phyloP scores from a whole-genome alignment of 2,329 filamentous ascomycete genomes.

The Aspergillus bombycis region DNA sequence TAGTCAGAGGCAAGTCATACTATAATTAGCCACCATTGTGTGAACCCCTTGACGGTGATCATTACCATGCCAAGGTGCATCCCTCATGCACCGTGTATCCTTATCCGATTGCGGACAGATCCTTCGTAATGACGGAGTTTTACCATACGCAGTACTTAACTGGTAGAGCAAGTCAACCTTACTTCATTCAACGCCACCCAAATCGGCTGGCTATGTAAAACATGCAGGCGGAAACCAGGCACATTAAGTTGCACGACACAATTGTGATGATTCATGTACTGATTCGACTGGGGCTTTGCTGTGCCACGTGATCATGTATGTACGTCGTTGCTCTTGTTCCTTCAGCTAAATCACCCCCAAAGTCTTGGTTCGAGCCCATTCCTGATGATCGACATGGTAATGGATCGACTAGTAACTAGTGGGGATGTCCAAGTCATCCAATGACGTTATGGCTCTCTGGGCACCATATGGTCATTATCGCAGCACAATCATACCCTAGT shows the following conservation, averaged over 20 bases:
- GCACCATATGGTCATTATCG: neutral
- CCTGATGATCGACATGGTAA: neutral
- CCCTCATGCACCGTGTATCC: neutral
- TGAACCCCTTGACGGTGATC: conserved; percentile 10
- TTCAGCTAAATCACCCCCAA: conserved; percentile 1
- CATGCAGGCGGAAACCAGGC: conserved; percentile 1
- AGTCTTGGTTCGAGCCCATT: neutral
- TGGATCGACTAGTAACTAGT: neutral
- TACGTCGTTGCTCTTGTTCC: conserved; percentile 11
- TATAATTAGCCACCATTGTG: neutral
- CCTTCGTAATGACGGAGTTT: neutral
- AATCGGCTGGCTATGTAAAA: neutral
- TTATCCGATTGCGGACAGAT: neutral
- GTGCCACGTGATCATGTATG: neutral
- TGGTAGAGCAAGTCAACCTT: neutral
- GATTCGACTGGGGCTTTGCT: neutral
- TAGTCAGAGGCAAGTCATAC: neutral
- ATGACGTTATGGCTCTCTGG: neutral
- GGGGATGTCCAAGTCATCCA: conserved; percentile 1
- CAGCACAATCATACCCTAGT: neutral
- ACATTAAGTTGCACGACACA: neutral
- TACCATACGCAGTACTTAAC: neutral
- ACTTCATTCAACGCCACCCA: neutral
- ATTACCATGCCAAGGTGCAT: conserved; percentile 2
- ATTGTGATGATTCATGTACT: neutral